Base-by-base conservation (phyloP, 352 stramenopile genomes). In the Phytophthora syringae region DNA sequence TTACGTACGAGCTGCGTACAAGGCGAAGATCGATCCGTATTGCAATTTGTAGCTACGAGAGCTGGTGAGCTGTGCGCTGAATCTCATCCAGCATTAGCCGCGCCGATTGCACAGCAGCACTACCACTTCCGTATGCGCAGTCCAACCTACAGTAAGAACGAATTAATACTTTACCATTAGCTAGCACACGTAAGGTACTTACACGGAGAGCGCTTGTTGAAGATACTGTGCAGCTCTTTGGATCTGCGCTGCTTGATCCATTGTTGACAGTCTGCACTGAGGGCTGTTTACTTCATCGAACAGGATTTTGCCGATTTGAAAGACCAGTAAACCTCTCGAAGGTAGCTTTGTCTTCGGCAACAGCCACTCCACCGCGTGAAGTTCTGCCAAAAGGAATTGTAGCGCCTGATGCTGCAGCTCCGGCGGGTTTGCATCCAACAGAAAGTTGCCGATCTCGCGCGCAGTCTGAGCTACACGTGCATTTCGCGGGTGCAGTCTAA, bases 1-100 rank as follows among this genome's bases (percentile, higher is more conserved):
- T 13, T 93, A 83, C 48, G 81, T 84, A 9, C 86, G 86, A 48
- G 81, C 81, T 27, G 62, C 71, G 42, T 93, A 93, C 78, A 89
- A 88, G 62, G 58, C 80, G 9, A 86, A 86, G 43, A 78, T 94
- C 28, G 81, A 94, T 44, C 81, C 83, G 44, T 90, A 91, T 47
- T 94, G 80, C 50, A 87, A 90, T 45, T 50, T 90, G 45, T 91
- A 76, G 68, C 45, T 56, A 61, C 5, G 7, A 13, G 9, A 53
- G 22, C 27, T 55, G 6, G n/a, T 15, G 45, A 12, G n/a, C 48
- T 37, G 50, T 42, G 22, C 60, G 60, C 16, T 72, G 59, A 27
- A 76, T 50, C 15, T 82, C 72, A 28, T 77, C 60, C 21, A 80
- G 50, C 43, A 64, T 56, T 28, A 60, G 30, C 13, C 71, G 64